Evolutionary conservation across 1,284 basidiomycete genomes (phyloP), one percentile per base, ranked within the genome.

Genomic region (Filobasidium uniguttulatum): DNA sequence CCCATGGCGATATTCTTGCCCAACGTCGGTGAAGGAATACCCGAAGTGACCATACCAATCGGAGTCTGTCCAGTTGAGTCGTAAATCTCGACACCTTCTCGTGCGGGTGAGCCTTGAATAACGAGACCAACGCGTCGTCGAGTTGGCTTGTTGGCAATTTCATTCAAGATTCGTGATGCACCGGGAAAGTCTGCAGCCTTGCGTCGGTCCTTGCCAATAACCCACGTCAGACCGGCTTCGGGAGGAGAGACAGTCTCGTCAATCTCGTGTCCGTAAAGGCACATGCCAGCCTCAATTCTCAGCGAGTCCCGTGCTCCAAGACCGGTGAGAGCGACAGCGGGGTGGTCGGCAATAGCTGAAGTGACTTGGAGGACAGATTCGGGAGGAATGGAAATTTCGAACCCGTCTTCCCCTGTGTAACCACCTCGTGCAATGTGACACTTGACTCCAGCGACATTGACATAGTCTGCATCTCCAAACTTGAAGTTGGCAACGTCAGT

Each of bases 341-440:
- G 60, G 29, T 78, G 72, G 1, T 57, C 52, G 14, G 71, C 56
- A n/a, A 97, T 75, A 17, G 83, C 69, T 34, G 79, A 73, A 0
- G 89, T 82, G 37, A 93, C 75, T 5, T 77, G 76, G 6, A 80
- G 73, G 0, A 88, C 83, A 44, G 83, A 73, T 9, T 76, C 73
- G 1, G 86, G 85, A 1, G 88, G 86, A 41, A 96, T 83, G 2
- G 89, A 94, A 60, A 97, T 89, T 83, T 98, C 93, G 58, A 98
- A 97, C 0, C 93, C 94, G 66, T 99, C 93, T 71, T 99, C 94
- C 29, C 94, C 93, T 0, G 94, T 98, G 71, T 99, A 99, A 3
- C 94, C 93, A 20, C 88, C 88, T n/a, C 93, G 80, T 8, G 90
- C 86, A 30, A 98, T 80, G 65, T 97, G 94, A 52, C 89, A 75